Conservation (phyloP, 2,329 filamentous ascomycete genomes). For the Chaetomium strumarium region DNA sequence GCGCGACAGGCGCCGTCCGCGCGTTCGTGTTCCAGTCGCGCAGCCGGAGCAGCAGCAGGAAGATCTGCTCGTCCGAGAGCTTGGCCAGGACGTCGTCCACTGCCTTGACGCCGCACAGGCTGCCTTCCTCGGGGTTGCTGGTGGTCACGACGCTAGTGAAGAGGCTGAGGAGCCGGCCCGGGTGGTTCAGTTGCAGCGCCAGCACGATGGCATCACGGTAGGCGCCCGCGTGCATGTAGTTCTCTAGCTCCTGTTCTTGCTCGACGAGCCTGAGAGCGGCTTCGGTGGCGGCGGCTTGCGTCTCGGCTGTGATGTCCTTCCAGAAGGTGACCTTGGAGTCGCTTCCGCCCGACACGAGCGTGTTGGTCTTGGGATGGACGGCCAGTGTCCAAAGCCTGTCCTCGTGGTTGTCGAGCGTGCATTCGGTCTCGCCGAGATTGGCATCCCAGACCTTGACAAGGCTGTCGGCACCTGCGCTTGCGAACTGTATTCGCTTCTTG, state of each 20-base stretch:
- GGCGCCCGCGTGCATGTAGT: conserved; percentile 80
- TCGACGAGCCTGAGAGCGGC: conserved; percentile 73
- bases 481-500: conserved; percentile 64
- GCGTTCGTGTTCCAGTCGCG: conserved; percentile 98
- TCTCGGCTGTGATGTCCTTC: conserved; percentile 82
- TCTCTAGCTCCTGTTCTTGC: conserved; percentile 89
- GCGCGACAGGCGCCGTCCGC: conserved; percentile 75
- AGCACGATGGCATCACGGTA: conserved; percentile 91
- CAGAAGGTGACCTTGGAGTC: conserved; percentile 94
- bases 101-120: conserved; percentile 56
- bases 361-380: conserved; percentile 61
- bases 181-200: conserved; percentile 90
- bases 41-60: conserved; percentile 70
- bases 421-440: conserved; percentile 74
- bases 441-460: conserved; percentile 96
- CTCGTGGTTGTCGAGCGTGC: conserved; percentile 93
- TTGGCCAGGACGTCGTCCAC: conserved; percentile 80
- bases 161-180: conserved; percentile 74
- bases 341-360: conserved; percentile 82
- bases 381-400: conserved; percentile 91
- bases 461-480: conserved; percentile 86
- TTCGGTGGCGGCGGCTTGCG: conserved; percentile 65
- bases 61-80: conserved; percentile 80
- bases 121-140: conserved; percentile 53
- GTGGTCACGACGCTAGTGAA: conserved; percentile 74